Evolutionary conservation across 352 stramenopile species (phyloP), one percentile per base, ranked within the genome.

Genomic region (Phytophthora aleatoria): DNA sequence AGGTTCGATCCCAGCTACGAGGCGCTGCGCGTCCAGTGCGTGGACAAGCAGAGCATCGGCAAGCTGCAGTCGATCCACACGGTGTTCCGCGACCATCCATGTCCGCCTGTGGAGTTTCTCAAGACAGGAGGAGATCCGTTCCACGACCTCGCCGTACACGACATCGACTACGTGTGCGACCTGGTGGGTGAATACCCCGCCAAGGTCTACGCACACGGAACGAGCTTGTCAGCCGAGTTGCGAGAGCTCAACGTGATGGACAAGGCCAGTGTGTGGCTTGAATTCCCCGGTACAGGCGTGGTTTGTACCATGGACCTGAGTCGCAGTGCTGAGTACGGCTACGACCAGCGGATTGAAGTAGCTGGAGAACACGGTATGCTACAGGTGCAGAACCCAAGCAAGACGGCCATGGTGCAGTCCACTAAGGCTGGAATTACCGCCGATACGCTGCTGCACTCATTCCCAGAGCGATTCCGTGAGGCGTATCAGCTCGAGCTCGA

Each of bases 291-390:
- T 8, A 73, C 74, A 6, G 90, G 90, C 42, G 83, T 92, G 15
- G 74, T 97, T n/a, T 95, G 90, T 43, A 97, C 89, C 3, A 90
- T 98, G 67, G 87, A 94, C 36, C 62, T 97, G 16, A 96, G 85
- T 61, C 84, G 92, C 7, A 86, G 75, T 48, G 84, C 91, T 3
- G 76, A 81, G 43, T 97, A 97, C 60, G 93, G 93, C 36, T 98
- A 98, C 67, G 93, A 98, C 76, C 93, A 98, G 67, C 86, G 93
- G 41, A 88, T 94, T 58, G 93, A 98, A 73, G 77, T 98, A 13
- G 85, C 87, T 47, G 90, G 90, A 2, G 82, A 89, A 55, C 42
- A 61, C 36, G 87, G 87, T 30, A 90, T 91, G 82, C 60, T 91
- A 8, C 80, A 93, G 33, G 81, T 90, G 27, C 63, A 81, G 7